Base-by-base conservation (phyloP, 306 rosid genomes). In the Pyrus communis region DNA sequence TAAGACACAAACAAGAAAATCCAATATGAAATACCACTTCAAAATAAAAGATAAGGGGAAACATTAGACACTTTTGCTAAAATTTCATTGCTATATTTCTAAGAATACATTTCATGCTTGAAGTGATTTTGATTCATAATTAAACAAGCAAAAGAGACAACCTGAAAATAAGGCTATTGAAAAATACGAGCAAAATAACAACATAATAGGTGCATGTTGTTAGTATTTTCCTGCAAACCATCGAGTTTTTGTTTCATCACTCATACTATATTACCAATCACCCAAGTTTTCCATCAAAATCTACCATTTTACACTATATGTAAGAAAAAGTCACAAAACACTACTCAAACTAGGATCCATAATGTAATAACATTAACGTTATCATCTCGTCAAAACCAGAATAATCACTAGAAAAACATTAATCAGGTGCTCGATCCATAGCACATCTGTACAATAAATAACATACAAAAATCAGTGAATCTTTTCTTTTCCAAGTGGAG, bases 381-480 rank as follows among this genome's bases (percentile, higher is more conserved):
- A 52, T 33, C 30, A 38, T 2, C 13, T 13, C 9, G 1, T 51
- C 57, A 33, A 59, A 59, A 11, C 5, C 21, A 42, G 45, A 42
- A 42, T 40, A 42, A 42, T 42, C 45, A 42, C 45, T 42, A 55
- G 42, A 55, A n/a, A 4, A 25, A 60, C 33, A 27, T 11, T 23
- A 30, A 35, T 51, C 75, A 71, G 75, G 21, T 30, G 65, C 58
- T 28, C 42, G 45, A 70, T 28, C 9, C 4, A 33, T 5, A 54
- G 21, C 75, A 31, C 4, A 54, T 54, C 31, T 21, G 18, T 58
- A 73, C n/a, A 72, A 38, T 21, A 80, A 74, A 64, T 25, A 35
- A 69, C 97, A 68, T 89, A 92, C 96, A 86, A 76, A 92, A 92
- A 82, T 92, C 88, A 4, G 87, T 74, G 70, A 92, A 85, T 73